A percentile compares a stretch with the other conserved stretches of the same genome.
Evolutionary conservation across 495 filamentous ascomycete species (phyloP).

Genomic region (Aspergillus ostianus): DNA sequence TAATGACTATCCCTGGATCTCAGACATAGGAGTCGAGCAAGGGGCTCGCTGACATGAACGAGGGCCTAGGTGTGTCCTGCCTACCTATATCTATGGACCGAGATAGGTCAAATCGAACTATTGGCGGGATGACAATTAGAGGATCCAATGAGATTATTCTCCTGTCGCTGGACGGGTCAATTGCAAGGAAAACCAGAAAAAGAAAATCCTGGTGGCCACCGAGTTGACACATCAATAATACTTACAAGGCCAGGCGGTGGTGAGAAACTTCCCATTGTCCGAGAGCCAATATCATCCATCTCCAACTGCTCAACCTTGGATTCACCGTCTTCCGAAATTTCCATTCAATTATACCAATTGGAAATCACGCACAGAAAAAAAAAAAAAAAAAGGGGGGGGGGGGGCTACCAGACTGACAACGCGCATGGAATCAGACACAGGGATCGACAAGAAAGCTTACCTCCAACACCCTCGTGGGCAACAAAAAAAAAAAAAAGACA

Average conservation of each 20-base stretch:
- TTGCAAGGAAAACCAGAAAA: slow-evolving; percentile 2
- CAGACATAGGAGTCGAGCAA: no score
- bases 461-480: background rate
- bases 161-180: background rate
- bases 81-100: background rate
- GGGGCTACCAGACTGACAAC: background rate
- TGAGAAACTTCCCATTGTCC: background rate
- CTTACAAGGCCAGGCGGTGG: no score
- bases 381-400: background rate
- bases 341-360: background rate
- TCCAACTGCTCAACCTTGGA: background rate
- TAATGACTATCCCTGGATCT: no score
- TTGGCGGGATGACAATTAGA: slow-evolving; percentile 14
- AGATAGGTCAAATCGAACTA: slow-evolving; percentile 21
- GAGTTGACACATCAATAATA: background rate
- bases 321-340: background rate
- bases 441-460: slow-evolving; percentile 16
- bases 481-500: background rate
- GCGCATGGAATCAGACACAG: slow-evolving; percentile 1
- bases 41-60: no score
- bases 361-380: background rate
- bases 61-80: no score
- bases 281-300: background rate
- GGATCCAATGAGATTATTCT: slow-evolving; percentile 16
- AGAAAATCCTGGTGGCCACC: background rate